Conservation (phyloP, 2,329 filamentous ascomycete species). For the Atkinsonella texensis region DNA sequence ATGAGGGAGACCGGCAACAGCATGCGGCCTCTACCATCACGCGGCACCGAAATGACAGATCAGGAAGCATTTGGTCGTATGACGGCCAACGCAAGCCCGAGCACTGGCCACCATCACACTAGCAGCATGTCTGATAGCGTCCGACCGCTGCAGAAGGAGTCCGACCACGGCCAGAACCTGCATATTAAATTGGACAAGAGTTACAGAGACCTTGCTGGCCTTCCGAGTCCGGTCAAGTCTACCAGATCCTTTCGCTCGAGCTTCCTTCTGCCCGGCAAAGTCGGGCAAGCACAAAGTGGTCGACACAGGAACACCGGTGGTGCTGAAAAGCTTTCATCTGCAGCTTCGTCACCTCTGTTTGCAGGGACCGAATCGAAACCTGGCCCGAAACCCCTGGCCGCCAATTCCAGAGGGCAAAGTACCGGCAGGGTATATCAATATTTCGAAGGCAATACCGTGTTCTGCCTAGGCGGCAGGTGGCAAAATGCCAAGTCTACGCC, state of each 20-base stretch:
- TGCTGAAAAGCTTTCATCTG: conserved; percentile 75
- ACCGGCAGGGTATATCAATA: conserved; percentile 72
- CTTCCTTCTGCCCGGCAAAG: conserved; percentile 53
- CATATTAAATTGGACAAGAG: conserved; percentile 49
- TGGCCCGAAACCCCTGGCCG: conserved; percentile 10
- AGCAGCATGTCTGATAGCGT: conserved; percentile 67
- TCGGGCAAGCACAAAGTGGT: conserved; percentile 34
- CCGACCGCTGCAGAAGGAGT: conserved; percentile 53
- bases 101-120: conserved; percentile 40
- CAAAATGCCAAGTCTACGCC: conserved; percentile 82
- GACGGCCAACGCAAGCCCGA: conserved; percentile 65
- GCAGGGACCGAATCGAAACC: conserved; percentile 30
- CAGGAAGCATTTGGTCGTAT: conserved; percentile 57
- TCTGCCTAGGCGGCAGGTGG: conserved; percentile 73
- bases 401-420: conserved; percentile 15
- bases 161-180: conserved; percentile 24
- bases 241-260: conserved; percentile 66
- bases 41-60: conserved; percentile 72
- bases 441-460: conserved; percentile 86
- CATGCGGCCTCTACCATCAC: conserved; percentile 52
- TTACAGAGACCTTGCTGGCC: conserved; percentile 38
- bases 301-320: conserved; percentile 48
- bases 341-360: conserved; percentile 61
- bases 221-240: conserved; percentile 54
- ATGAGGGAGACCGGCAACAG: conserved; percentile 31